Evolutionary conservation across 805 yeast genomes (phyloP).

Genomic region (Candida pseudoglaebosa): DNA sequence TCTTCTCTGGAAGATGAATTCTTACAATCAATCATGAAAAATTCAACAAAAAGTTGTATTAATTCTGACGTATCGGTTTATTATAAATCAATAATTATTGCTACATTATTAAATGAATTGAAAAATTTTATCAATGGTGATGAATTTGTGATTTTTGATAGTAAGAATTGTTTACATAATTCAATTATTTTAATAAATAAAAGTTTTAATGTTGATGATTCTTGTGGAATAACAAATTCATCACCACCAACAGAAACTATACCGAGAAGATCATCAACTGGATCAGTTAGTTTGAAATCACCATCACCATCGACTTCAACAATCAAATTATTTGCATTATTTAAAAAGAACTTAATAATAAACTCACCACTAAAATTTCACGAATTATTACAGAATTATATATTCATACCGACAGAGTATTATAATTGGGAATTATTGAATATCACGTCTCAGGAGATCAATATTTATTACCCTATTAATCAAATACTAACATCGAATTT

Average conservation of each 20-base stretch:
- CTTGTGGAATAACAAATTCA: conserved; percentile 7
- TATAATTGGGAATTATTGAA: conserved; percentile 44
- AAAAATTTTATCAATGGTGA: conserved; percentile 19
- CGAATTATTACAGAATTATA: conserved; percentile 47
- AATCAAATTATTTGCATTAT: conserved; percentile 33
- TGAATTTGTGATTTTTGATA: conserved; percentile 23
- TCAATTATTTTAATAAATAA: conserved; percentile 51
- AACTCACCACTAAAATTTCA: conserved; percentile 49
- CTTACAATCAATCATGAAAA: conserved; percentile 18
- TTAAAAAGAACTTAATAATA: conserved; percentile 46
- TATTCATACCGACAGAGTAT: conserved; percentile 36
- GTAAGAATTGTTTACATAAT: conserved; percentile 46
- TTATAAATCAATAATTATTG: conserved; percentile 22
- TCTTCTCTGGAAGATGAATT: too few species aligned
- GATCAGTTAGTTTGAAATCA: not conserved
- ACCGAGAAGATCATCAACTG: conserved; percentile 5
- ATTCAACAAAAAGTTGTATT: conserved; percentile 22
- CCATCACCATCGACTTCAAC: not conserved
- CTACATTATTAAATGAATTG: conserved; percentile 34
- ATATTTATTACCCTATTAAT: conserved; percentile 13
- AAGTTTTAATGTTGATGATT: conserved; percentile 2
- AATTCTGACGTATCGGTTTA: conserved; percentile 16
- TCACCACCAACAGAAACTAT: not conserved
- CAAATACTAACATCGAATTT: conserved; percentile 8
- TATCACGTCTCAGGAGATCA: conserved; percentile 48